Evolutionary conservation across 768 basidiomycete genomes (phyloP), one percentile per base, ranked within the genome.

Genomic region (Obba rivulosa): DNA sequence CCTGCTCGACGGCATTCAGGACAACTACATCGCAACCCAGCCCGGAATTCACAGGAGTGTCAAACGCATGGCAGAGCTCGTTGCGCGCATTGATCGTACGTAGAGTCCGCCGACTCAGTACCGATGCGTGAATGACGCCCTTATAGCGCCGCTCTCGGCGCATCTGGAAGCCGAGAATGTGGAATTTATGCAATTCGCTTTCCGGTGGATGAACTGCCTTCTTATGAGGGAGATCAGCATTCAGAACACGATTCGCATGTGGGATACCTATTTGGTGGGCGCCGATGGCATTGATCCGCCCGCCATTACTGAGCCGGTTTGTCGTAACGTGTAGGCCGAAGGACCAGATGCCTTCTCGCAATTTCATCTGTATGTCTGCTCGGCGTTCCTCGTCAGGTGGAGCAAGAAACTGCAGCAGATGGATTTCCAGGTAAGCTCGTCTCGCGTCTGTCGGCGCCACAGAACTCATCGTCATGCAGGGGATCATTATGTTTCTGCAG

Each of bases 171-270:
- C 83, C 10, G 87, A 99, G 67, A 90, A 88, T 59, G 93, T 99
- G 57, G 94, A 98, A 71, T 99, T 96, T 62, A 96, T 99, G 85
- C 96, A 99, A 64, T 99, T 99, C 59, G 95, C 96, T 34, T 99
- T 99, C 69, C 79, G 96, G 44, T 99, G 96, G 96, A 97, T 99
- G 93, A 98, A 99, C 61, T 97, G 96, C 63, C 69, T 99, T 43
- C 75, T 98, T 50, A 97, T 99, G 95, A 79, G 96, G 49, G 96
- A 98, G 71, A 89, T 99, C 56, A 95, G 87, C 57, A 92, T 99
- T 42, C 81, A 85, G 59, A 95, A 97, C 65, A 98, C 95, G 16
- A 90, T 97, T 43, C 79, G 96, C 47, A 98, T 98, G 95, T 99
- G 96, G 96, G 96, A 99, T 65, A 98, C 96, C 11, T 99, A 99